phyloP scores from a whole-genome alignment of 2,329 filamentous ascomycete genomes.

The Nigrograna mackinnonii region DNA sequence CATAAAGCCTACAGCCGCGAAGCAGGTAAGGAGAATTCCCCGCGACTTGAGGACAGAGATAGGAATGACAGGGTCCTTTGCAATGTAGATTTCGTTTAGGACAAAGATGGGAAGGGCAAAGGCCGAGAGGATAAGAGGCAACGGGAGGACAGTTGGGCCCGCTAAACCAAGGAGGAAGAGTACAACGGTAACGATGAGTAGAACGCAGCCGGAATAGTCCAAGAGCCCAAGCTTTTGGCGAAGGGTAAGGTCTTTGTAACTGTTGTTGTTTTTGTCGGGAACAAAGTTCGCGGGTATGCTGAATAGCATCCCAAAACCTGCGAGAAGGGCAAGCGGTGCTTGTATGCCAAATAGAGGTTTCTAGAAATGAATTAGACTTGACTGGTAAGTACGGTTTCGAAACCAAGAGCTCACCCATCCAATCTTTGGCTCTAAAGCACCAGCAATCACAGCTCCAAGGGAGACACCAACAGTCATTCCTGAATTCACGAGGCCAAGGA shows the following conservation, averaged over 20 bases:
- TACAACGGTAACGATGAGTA: slow-evolving; percentile 60
- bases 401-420: slow-evolving; percentile 66
- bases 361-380: slow-evolving; percentile 42
- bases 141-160: slow-evolving; percentile 62
- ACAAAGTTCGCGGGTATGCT: slow-evolving; percentile 60
- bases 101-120: slow-evolving; percentile 57
- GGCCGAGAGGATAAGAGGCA: slow-evolving; percentile 64
- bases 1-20: slow-evolving; percentile 78
- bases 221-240: slow-evolving; percentile 64
- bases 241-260: slow-evolving; percentile 41
- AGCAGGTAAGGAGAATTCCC: slow-evolving; percentile 72
- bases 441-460: slow-evolving; percentile 71
- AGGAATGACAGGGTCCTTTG: slow-evolving; percentile 75
- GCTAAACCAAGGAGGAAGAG: slow-evolving; percentile 73
- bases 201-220: slow-evolving; percentile 73
- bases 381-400: background rate
- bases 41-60: slow-evolving; percentile 70
- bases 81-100: slow-evolving; percentile 65
- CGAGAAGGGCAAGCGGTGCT: slow-evolving; percentile 64
- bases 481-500: slow-evolving; percentile 74
- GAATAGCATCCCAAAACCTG: slow-evolving; percentile 65
- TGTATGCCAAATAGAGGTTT: slow-evolving; percentile 75
- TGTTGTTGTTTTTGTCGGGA: slow-evolving; percentile 43
- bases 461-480: slow-evolving; percentile 73
- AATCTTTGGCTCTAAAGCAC: slow-evolving; percentile 62